These are phyloP conservation scores for Pseudopithomyces maydicus DNA, from an alignment of 2,329 filamentous ascomycete species.

Conservation along the genomic window DNA sequence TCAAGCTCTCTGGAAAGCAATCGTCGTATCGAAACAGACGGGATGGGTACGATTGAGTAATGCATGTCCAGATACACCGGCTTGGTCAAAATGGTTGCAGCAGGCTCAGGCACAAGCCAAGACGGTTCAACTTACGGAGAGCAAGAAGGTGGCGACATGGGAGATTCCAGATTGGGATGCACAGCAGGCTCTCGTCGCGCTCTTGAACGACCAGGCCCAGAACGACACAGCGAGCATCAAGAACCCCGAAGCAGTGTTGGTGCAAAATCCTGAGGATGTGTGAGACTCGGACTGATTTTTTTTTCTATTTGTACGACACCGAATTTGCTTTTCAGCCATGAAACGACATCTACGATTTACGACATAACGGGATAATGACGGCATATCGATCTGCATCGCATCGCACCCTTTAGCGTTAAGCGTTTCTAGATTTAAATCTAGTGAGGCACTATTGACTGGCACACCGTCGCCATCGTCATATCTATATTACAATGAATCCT, in stretches of 20 bases:
- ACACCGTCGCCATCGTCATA: background rate
- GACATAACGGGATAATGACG: background rate
- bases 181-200: slow-evolving; percentile 24
- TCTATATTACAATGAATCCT: background rate
- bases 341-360: slow-evolving; percentile 15
- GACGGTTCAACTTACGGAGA: slow-evolving; percentile 18
- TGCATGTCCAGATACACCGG: slow-evolving; percentile 48
- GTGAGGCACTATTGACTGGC: background rate
- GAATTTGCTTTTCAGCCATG: slow-evolving; percentile 11
- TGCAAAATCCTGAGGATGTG: background rate
- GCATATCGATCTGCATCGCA: slow-evolving; percentile 1
- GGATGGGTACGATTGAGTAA: slow-evolving; percentile 50
- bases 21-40: slow-evolving; percentile 51
- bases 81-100: slow-evolving; percentile 50
- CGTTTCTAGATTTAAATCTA: background rate
- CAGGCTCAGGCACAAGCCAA: slow-evolving; percentile 35
- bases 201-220: slow-evolving; percentile 26
- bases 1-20: slow-evolving; percentile 55
- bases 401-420: slow-evolving; percentile 5
- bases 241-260: slow-evolving; percentile 20
- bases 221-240: slow-evolving; percentile 21
- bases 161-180: slow-evolving; percentile 42
- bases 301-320: slow-evolving; percentile 13
- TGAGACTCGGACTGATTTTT: slow-evolving; percentile 10
- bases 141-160: slow-evolving; percentile 30